These are phyloP conservation scores for Phoma sp. DNA, from an alignment of 2,329 filamentous ascomycete genomes.

Conservation along the genomic window DNA sequence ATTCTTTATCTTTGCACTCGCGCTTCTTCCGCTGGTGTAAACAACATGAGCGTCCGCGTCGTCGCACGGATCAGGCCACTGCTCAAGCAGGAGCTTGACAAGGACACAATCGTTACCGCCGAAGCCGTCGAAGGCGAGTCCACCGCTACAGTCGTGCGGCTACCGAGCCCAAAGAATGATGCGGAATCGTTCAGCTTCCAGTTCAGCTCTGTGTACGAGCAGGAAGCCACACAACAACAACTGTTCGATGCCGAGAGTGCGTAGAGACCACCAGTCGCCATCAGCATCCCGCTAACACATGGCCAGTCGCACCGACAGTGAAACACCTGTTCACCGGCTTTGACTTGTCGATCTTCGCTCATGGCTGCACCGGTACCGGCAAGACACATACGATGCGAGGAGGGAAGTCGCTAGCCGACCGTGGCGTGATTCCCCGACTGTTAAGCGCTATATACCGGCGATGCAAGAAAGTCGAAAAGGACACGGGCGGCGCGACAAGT, in stretches of 20 bases:
- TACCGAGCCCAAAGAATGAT: conserved; percentile 93
- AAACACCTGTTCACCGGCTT: conserved; percentile 91
- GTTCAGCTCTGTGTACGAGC: conserved; percentile 92
- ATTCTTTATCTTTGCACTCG: conserved; percentile 20
- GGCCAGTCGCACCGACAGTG: conserved; percentile 80
- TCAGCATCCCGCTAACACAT: conserved; percentile 24
- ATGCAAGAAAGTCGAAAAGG: conserved; percentile 83
- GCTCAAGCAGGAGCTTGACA: conserved; percentile 82
- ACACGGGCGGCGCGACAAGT: conserved; percentile 71
- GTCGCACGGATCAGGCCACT: conserved; percentile 90
- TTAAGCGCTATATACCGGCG: conserved; percentile 85
- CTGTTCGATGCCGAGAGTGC: conserved; percentile 88
- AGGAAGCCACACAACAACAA: conserved; percentile 79
- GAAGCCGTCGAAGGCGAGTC: conserved; percentile 52
- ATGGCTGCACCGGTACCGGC: conserved; percentile 90
- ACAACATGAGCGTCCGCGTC: conserved; percentile 72
- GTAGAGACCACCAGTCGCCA: conserved; percentile 5
- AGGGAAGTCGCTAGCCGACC: conserved; percentile 81
- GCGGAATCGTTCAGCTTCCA: conserved; percentile 90
- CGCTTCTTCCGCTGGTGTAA: conserved; percentile 11
- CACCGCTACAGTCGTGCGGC: conserved; percentile 72
- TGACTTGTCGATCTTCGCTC: conserved; percentile 78
- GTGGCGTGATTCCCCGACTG: conserved; percentile 85
- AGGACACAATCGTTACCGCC: conserved; percentile 81
- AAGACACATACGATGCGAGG: conserved; percentile 98